These are phyloP conservation scores for Yamagishiella unicocca DNA, from an alignment of 139 green algal genomes.

Conservation along the genomic window DNA sequence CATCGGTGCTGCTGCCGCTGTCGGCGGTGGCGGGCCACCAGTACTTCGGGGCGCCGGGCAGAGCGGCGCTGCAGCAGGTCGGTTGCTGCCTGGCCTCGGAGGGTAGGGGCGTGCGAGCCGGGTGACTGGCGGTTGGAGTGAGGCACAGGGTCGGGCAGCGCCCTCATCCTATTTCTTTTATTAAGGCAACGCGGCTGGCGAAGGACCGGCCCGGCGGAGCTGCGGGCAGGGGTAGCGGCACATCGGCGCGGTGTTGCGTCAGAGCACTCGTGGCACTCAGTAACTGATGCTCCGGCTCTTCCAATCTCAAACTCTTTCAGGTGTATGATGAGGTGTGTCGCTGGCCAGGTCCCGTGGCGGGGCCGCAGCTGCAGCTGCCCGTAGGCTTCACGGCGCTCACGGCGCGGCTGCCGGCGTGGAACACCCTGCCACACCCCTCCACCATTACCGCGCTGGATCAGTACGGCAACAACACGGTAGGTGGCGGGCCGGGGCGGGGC, in stretches of 20 bases:
- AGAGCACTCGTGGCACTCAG: not conserved
- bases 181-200: not conserved
- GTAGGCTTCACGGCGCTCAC: slow-evolving; percentile 32
- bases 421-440: slow-evolving; percentile 33
- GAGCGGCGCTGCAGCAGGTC: slow-evolving; percentile 30
- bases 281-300: not conserved
- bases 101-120: not conserved
- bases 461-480: slow-evolving; percentile 14
- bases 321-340: slow-evolving; percentile 39
- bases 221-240: not conserved
- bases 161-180: not conserved
- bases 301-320: not conserved
- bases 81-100: too few relatives aligned
- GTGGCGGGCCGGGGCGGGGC: not conserved
- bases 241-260: not conserved
- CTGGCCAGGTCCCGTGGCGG: slow-evolving; percentile 31
- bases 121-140: not conserved
- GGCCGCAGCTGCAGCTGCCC: slow-evolving; percentile 32
- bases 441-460: slow-evolving; percentile 18
- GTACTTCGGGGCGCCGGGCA: slow-evolving; percentile 31
- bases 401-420: slow-evolving; percentile 22
- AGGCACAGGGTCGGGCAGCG: not conserved
- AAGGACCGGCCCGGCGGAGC: not conserved
- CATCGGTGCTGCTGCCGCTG: slow-evolving; percentile 31
- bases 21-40: slow-evolving; percentile 12